phyloP scores from a whole-genome alignment of 352 stramenopile genomes.

The Phytophthora kernoviae region DNA sequence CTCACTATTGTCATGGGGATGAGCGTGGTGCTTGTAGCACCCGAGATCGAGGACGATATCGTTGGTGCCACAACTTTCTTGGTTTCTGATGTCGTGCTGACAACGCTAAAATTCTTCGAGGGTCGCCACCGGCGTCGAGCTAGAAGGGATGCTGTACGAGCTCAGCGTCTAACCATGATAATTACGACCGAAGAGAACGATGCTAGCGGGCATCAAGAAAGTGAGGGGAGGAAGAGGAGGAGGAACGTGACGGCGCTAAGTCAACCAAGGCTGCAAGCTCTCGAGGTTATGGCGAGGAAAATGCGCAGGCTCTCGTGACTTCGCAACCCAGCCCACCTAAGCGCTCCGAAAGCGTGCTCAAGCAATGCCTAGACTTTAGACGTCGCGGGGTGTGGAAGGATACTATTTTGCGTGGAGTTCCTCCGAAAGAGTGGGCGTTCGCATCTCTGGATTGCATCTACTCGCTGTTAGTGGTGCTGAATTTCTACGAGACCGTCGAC shows the following conservation, averaged over 20 bases:
- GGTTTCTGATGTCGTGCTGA: slow-evolving; percentile 17
- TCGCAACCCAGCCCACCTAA: slow-evolving; percentile 2
- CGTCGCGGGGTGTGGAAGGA: slow-evolving; percentile 8
- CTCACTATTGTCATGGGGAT: slow-evolving; percentile 29
- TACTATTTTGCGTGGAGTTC: neutral
- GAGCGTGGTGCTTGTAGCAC: slow-evolving; percentile 10
- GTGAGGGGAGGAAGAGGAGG: neutral
- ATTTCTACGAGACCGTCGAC: slow-evolving; percentile 28
- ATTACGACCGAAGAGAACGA: slow-evolving; percentile 2
- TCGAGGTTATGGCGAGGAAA: neutral
- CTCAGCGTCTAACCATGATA: slow-evolving; percentile 13
- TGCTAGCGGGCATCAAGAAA: neutral
- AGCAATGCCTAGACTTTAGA: slow-evolving; percentile 12
- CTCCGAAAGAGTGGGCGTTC: slow-evolving; percentile 14
- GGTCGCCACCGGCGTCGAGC: slow-evolving; percentile 13
- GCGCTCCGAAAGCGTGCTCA: slow-evolving; percentile 9
- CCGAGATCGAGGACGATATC: slow-evolving; percentile 20
- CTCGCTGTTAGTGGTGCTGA: slow-evolving; percentile 24
- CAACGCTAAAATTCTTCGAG: slow-evolving; percentile 18
- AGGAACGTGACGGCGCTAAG: neutral
- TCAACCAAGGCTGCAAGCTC: neutral
- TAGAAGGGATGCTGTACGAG: slow-evolving; percentile 4
- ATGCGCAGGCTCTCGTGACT: neutral
- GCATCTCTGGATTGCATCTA: slow-evolving; percentile 22
- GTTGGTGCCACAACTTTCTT: slow-evolving; percentile 22